phyloP scores from a whole-genome alignment of 1,284 basidiomycete species.

The Ustilago loliicola region DNA sequence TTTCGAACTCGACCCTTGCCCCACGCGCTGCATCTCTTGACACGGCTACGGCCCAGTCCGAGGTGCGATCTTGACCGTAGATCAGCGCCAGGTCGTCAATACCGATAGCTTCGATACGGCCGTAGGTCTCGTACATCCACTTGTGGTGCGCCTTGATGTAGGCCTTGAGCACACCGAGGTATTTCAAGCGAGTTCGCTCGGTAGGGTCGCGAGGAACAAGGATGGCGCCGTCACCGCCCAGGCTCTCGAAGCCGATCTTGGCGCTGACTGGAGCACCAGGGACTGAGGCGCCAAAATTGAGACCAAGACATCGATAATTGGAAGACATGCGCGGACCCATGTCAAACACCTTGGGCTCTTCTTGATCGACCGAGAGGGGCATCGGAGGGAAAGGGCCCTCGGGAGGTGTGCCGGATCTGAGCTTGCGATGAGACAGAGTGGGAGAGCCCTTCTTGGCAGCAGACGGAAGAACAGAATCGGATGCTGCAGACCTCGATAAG shows the following conservation, averaged over 20 bases:
- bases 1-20: constrained; percentile 56
- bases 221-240: constrained; percentile 59
- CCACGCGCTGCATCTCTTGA: constrained; percentile 50
- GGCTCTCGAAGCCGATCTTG: constrained; percentile 55
- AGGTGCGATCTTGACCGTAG: constrained; percentile 57
- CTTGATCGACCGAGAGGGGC: constrained; percentile 55
- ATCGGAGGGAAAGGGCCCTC: constrained; percentile 52
- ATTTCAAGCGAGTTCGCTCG: constrained; percentile 51
- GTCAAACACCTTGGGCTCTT: constrained; percentile 49
- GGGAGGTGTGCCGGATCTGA: constrained; percentile 45
- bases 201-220: constrained; percentile 60
- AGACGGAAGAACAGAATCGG: constrained; percentile 29
- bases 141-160: constrained; percentile 56
- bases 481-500: constrained; percentile 21
- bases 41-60: constrained; percentile 62
- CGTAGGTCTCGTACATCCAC: constrained; percentile 57
- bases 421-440: constrained; percentile 24
- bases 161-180: constrained; percentile 59
- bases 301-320: constrained; percentile 54
- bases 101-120: constrained; percentile 56
- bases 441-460: constrained; percentile 29
- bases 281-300: constrained; percentile 33
- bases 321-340: constrained; percentile 58
- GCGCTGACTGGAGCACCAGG: constrained; percentile 47
- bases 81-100: constrained; percentile 53